Base-by-base conservation (phyloP, 352 stramenopile genomes). In the Nothophytophthora sp. region DNA sequence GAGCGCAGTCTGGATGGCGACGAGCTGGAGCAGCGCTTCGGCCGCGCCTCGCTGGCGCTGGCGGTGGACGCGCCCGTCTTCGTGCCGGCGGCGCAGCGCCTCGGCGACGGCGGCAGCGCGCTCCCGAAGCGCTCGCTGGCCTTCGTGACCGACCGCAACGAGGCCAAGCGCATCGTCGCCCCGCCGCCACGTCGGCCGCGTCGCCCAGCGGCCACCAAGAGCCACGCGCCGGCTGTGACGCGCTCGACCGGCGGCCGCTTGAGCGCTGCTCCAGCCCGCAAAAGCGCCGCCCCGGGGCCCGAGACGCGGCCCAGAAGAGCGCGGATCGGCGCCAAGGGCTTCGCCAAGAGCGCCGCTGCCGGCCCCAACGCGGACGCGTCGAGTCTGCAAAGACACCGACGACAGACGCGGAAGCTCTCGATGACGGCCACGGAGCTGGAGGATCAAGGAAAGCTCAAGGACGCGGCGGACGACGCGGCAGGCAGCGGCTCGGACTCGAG, bases 11-110 rank as follows among this genome's bases (percentile, higher is more conserved):
- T 79, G 38, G 71, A 83, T 42, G 73, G 74, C 18, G 74, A 84
- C 19, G 76, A 90, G 34, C 62, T 90, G 23, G 70, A 87, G 53
- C 60, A 84, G 55, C 78, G 74, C 43, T 86, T 90, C 36, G 76
- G 76, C 34, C 42, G 48, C 20, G 43, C 30, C 8, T 62, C 25
- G 23, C 44, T 72, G 18, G 75, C 75, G 27, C 59, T 86, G 18
- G 76, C 76, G 22, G 62, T 81, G 13, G 58, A 63, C 9, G 80
- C 80, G 29, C 74, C 76, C 0, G 72, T 62, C 23, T 90, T 90
- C 40, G 79, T 81, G 19, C 71, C 71, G 1, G 63, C 58, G 4
- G 56, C 50, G 15, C 35, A 61, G 30, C 39, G 37, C 37, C 2
- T 36, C 66, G 12, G 9, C 48, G 7, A 23, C 64, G 4, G 5